phyloP scores from a whole-genome alignment of 257 asterid genomes.

The Asclepias syriaca region DNA sequence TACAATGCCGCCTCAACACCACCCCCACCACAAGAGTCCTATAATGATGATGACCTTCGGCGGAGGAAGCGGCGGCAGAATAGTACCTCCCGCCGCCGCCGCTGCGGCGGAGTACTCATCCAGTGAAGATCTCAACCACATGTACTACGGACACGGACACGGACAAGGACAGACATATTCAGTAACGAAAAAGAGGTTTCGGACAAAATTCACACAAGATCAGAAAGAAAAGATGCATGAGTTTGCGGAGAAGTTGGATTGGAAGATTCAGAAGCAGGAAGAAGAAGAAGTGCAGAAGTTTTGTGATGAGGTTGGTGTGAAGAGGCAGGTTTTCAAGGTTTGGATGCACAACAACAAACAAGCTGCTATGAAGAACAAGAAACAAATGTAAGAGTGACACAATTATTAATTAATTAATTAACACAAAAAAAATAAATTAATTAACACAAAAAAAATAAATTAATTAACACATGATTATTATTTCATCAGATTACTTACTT shows the following conservation, averaged over 20 bases:
- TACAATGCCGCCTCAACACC: slow-evolving; percentile 12
- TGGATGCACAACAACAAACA: slow-evolving; percentile 90
- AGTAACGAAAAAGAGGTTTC: slow-evolving; percentile 53
- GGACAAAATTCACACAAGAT: slow-evolving; percentile 58
- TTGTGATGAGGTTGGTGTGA: slow-evolving; percentile 52
- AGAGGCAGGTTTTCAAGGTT: slow-evolving; percentile 70
- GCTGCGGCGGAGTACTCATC: slow-evolving; percentile 44
- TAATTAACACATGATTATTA: background rate
- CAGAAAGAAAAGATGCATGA: slow-evolving; percentile 70
- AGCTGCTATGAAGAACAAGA: slow-evolving; percentile 55
- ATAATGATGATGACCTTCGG: slow-evolving; percentile 59
- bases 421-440: background rate
- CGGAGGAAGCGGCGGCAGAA: slow-evolving; percentile 35
- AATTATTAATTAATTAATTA: no score
- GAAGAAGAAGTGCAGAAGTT: slow-evolving; percentile 46
- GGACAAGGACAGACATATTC: slow-evolving; percentile 3
- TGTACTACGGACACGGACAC: slow-evolving; percentile 19
- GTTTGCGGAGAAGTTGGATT: slow-evolving; percentile 49
- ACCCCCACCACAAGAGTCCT: slow-evolving; percentile 15
- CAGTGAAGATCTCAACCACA: slow-evolving; percentile 52
- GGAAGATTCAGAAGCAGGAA: slow-evolving; percentile 63
- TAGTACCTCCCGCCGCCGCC: slow-evolving; percentile 11
- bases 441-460: background rate
- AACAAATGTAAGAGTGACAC: slow-evolving; percentile 22
- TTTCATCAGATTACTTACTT: background rate